Conservation (phyloP, 257 asterid species). For the Salvia splendens region DNA sequence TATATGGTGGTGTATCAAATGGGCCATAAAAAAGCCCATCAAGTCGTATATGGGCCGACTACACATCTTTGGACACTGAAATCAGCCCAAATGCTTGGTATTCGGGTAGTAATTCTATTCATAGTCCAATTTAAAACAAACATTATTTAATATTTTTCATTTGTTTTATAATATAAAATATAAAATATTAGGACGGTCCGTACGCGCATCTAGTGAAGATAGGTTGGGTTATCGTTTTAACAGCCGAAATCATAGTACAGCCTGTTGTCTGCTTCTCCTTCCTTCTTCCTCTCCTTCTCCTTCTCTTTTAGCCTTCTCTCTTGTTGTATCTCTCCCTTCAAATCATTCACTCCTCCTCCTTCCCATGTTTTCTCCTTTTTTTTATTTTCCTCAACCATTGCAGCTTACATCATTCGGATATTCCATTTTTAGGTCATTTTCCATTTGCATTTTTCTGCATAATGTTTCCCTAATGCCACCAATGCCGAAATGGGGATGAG, state of each 20-base stretch:
- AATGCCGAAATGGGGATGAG: constrained; percentile 34
- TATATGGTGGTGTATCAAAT: too few relatives aligned
- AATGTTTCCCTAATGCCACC: constrained; percentile 27
- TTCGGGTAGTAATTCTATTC: too few relatives aligned
- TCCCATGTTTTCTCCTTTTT: constrained; percentile 25
- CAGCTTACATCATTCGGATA: constrained; percentile 27
- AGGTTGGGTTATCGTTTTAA: constrained; percentile 63
- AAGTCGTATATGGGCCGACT: too few relatives aligned
- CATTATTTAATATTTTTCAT: background rate
- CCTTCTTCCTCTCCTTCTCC: constrained; percentile 36
- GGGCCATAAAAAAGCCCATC: too few relatives aligned
- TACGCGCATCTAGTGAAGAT: constrained; percentile 26
- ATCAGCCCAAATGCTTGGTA: too few relatives aligned
- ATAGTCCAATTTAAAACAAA: too few relatives aligned
- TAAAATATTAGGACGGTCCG: constrained; percentile 14
- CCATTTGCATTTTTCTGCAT: constrained; percentile 29
- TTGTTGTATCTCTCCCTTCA: constrained; percentile 2
- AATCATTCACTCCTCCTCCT: constrained; percentile 19
- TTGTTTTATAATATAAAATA: too few relatives aligned
- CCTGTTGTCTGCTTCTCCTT: constrained; percentile 40
- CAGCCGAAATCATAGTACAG: constrained; percentile 61
- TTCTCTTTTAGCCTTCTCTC: constrained; percentile 15
- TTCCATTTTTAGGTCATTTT: constrained; percentile 43
- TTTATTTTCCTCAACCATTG: background rate
- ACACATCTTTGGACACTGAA: too few relatives aligned